Evolutionary conservation across 352 stramenopile species (phyloP).

Genomic region (Phytophthora parvispora): DNA sequence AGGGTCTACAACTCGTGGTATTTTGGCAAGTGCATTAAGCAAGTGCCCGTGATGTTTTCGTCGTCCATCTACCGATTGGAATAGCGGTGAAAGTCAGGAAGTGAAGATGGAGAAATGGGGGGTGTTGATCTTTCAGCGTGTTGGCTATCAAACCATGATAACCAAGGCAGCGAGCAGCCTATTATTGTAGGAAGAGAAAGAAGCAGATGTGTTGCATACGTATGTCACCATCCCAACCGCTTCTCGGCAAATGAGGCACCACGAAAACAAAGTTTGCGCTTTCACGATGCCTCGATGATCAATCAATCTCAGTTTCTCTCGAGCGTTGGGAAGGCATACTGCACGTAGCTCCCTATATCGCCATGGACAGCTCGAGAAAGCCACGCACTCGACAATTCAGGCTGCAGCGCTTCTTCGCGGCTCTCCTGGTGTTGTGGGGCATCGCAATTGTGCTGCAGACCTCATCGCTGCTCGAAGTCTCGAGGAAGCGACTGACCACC

Average conservation of each 20-base stretch:
- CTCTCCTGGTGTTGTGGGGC: conserved; percentile 24
- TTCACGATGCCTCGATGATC: conserved; percentile 4
- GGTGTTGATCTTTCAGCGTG: background rate
- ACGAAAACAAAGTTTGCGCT: conserved; percentile 1
- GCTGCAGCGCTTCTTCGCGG: conserved; percentile 23
- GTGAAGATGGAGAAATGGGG: too few species aligned
- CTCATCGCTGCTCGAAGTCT: conserved; percentile 20
- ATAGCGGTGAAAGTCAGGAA: too few species aligned
- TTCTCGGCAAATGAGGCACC: too few species aligned
- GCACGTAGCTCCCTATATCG: background rate
- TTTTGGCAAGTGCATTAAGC: too few species aligned
- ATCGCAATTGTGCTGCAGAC: conserved; percentile 23
- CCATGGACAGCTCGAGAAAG: conserved; percentile 11
- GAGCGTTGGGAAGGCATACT: too few species aligned
- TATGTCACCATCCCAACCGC: conserved; percentile 17
- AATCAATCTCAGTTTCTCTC: background rate
- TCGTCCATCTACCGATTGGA: too few species aligned
- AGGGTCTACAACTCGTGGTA: too few species aligned
- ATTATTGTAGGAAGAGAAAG: conserved; percentile 6
- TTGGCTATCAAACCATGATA: too few species aligned
- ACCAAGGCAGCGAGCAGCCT: too few species aligned
- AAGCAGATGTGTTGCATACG: conserved; percentile 9
- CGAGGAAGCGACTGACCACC: conserved; percentile 7
- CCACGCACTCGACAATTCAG: background rate
- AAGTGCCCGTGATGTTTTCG: too few species aligned